Evolutionary conservation across 2,329 filamentous ascomycete species (phyloP), one percentile per base, ranked within the genome.

Genomic region (Colletotrichum gigasporum): DNA sequence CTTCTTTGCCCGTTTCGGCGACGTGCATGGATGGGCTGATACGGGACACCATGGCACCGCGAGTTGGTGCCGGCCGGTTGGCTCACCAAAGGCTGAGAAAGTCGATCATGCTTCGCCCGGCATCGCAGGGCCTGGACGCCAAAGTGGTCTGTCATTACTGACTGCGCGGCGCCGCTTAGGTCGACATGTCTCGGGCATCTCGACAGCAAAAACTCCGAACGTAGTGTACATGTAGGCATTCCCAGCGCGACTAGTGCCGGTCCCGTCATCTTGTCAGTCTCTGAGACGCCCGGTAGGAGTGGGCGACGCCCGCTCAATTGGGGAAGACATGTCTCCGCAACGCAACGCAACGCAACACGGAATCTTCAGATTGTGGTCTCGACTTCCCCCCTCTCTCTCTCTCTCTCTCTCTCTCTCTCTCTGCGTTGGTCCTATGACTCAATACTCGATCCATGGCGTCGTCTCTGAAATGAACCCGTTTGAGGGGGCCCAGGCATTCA

Each of bases 1-100:
- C 45, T 57, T 28, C 24, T 34, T 16, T 51, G 22, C 53, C 59
- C 22, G 9, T 58, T 51, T 45, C 35, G 59, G 53, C 59, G 59
- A 45, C 34, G 12, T 51, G 45, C 59, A 63, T 55, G 52, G 18
- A 28, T 44, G 58, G 20, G 18, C 35, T 44, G 44, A 59, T 51
- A 62, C 51, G 58, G 58, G 59, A 58, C 59, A 50, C 44, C 20
- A 55, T 20, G 32, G 18, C 10, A 16, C 35, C 14, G 12, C 44
- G 28, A 14, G 44, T 47, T 41, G 41, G 35, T 22, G 35, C 35
- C 35, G 16, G 34, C 44, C 16, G 24, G 12, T 18, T 32, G 22
- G 37, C 42, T 18, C 39, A 28, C 50, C n/a, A 37, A 14, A 22
- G 18, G 48, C 9, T 16, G 22, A n/a, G 35, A 24, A 28, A 26